These are phyloP conservation scores for Botrytis sinoallii DNA, from an alignment of 2,329 filamentous ascomycete genomes.

Conservation along the genomic window DNA sequence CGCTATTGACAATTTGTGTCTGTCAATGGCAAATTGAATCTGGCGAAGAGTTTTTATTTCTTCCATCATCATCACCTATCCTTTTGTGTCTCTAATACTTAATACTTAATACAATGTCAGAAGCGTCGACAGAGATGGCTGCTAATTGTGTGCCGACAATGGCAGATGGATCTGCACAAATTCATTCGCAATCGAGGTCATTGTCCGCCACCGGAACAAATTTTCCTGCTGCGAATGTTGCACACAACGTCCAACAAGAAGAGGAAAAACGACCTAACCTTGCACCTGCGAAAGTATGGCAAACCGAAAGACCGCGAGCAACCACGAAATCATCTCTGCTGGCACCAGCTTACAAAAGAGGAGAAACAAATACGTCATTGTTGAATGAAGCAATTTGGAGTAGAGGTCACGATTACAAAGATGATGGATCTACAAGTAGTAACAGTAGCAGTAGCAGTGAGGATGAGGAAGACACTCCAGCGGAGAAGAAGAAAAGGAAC, in stretches of 20 bases:
- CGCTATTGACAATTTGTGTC: not conserved
- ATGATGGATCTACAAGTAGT: slow-evolving; percentile 19
- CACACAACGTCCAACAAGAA: not conserved
- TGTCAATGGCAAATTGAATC: not conserved
- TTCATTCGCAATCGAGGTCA: not conserved
- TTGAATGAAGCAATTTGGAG: slow-evolving; percentile 33
- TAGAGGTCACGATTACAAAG: slow-evolving; percentile 16
- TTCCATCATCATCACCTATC: not conserved
- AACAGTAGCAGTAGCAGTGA: slow-evolving; percentile 32
- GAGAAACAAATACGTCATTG: slow-evolving; percentile 29
- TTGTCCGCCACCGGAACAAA: not conserved
- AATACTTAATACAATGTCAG: slow-evolving; percentile 1
- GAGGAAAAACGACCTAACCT: slow-evolving; percentile 9
- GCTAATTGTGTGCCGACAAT: not conserved
- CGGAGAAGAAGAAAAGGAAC: slow-evolving; percentile 7
- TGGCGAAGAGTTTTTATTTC: not conserved
- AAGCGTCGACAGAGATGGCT: not conserved
- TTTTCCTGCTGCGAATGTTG: not conserved
- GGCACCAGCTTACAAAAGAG: slow-evolving; percentile 23
- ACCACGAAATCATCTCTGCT: slow-evolving; percentile 25
- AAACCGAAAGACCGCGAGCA: slow-evolving; percentile 30
- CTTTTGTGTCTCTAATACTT: slow-evolving; percentile 1
- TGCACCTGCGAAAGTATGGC: slow-evolving; percentile 23
- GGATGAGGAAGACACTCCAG: slow-evolving; percentile 22
- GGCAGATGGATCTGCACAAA: not conserved